These are phyloP conservation scores for Apiotrichum mycotoxinovorans DNA, from an alignment of 1,284 basidiomycete species.

Conservation along the genomic window DNA sequence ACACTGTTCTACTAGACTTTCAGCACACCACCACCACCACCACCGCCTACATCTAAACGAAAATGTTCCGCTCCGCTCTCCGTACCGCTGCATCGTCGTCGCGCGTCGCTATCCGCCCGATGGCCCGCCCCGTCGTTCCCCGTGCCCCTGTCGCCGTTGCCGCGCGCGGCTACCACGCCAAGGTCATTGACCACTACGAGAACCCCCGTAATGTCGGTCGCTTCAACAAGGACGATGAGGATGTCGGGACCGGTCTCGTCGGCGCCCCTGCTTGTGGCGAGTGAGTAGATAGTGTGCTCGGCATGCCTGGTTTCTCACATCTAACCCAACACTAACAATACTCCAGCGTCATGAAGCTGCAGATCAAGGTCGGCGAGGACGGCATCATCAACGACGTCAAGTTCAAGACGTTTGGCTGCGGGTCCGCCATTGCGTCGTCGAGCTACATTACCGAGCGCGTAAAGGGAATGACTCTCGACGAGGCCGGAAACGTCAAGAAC, in stretches of 20 bases:
- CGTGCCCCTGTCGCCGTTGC: neutral
- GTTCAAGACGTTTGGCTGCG: conserved; percentile 90
- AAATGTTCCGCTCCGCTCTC: conserved; percentile 3
- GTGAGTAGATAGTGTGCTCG: neutral
- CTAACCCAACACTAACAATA: conserved; percentile 39
- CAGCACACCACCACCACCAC: too few species aligned
- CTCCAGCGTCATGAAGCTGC: conserved; percentile 99
- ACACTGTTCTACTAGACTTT: too few species aligned
- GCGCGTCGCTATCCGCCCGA: neutral
- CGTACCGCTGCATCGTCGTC: neutral
- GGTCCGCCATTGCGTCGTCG: conserved; percentile 94
- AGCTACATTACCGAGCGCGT: conserved; percentile 98
- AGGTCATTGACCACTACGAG: conserved; percentile 94
- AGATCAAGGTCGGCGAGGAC: conserved; percentile 93
- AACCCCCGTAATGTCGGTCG: conserved; percentile 81
- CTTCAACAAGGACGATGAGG: conserved; percentile 30
- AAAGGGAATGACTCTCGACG: conserved; percentile 87
- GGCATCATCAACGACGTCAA: conserved; percentile 93
- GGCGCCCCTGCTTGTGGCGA: conserved; percentile 59
- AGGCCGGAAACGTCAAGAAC: conserved; percentile 95
- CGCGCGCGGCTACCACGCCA: conserved; percentile 74
- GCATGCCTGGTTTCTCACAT: too few species aligned
- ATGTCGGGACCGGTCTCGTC: conserved; percentile 89
- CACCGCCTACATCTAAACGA: neutral
- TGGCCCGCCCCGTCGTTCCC: neutral